Conservation (phyloP, 306 rosid species). For the Hylodesmum podocarpum region DNA sequence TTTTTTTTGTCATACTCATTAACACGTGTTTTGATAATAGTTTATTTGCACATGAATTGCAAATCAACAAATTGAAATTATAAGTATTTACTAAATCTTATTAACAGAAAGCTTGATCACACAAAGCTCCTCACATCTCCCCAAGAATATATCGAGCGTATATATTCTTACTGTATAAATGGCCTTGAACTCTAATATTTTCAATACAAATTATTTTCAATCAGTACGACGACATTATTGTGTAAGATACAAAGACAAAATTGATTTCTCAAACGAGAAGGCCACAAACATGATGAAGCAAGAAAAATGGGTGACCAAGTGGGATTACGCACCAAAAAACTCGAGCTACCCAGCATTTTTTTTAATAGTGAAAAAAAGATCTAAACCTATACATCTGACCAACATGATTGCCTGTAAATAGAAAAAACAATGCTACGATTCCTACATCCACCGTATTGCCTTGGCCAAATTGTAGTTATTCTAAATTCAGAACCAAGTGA, state of each 20-base stretch:
- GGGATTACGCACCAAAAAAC: constrained; percentile 30
- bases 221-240: constrained; percentile 5
- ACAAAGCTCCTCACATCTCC: too few species aligned
- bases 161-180: not conserved
- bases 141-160: too few species aligned
- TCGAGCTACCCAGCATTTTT: constrained; percentile 23
- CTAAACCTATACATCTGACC: constrained; percentile 41
- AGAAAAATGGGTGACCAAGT: constrained; percentile 15
- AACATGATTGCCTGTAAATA: constrained; percentile 19
- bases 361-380: constrained; percentile 22
- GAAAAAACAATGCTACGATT: not conserved
- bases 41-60: too few species aligned
- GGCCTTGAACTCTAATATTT: not conserved
- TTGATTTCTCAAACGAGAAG: constrained; percentile 45
- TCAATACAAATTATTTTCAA: constrained; percentile 21
- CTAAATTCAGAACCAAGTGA: not conserved
- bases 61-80: too few species aligned
- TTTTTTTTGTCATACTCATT: too few species aligned
- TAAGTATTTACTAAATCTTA: too few species aligned
- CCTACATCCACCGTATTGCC: constrained; percentile 6
- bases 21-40: too few species aligned
- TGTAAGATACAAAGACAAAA: constrained; percentile 36
- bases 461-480: constrained; percentile 18
- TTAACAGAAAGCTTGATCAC: too few species aligned
- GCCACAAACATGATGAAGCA: constrained; percentile 16